Conservation (phyloP, 164 flowering plant species). For the Amborella trichopoda region DNA sequence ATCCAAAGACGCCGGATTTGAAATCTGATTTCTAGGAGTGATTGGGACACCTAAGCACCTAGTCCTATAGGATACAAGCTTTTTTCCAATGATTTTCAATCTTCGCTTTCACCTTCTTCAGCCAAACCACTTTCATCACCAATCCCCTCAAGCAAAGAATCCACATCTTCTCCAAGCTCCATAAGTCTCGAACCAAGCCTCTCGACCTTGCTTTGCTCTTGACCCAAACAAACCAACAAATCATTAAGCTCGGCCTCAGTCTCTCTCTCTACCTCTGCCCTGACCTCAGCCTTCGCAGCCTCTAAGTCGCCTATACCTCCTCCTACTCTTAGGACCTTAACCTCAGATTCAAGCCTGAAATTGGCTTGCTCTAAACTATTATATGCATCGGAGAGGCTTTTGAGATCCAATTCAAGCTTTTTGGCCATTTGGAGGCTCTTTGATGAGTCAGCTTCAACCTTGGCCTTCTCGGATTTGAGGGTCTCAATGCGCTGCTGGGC, state of each 20-base stretch:
- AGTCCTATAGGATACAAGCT: too few species aligned
- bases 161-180: slow-evolving; percentile 89
- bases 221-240: slow-evolving; percentile 88
- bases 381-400: slow-evolving; percentile 84
- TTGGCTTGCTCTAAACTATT: slow-evolving; percentile 84
- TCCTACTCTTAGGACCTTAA: slow-evolving; percentile 39
- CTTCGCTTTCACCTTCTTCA: slow-evolving; percentile 46
- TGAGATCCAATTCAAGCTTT: slow-evolving; percentile 69
- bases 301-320: slow-evolving; percentile 39
- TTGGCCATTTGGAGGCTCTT: slow-evolving; percentile 44
- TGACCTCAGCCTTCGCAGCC: slow-evolving; percentile 56
- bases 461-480: slow-evolving; percentile 58
- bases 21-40: too few species aligned
- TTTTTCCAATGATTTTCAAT: too few species aligned
- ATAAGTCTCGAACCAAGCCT: slow-evolving; percentile 54
- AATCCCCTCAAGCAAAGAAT: slow-evolving; percentile 73
- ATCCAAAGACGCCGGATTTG: too few species aligned
- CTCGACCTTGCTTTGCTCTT: slow-evolving; percentile 93
- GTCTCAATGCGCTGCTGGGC: slow-evolving; percentile 50
- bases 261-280: slow-evolving; percentile 87
- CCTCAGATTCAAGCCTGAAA: slow-evolving; percentile 57
- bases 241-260: slow-evolving; percentile 85
- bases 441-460: slow-evolving; percentile 55
- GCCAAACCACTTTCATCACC: slow-evolving; percentile 68
- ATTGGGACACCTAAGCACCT: too few species aligned